Conservation (phyloP, 2,329 filamentous ascomycete species). For the Pseudogymnoascus sp. region DNA sequence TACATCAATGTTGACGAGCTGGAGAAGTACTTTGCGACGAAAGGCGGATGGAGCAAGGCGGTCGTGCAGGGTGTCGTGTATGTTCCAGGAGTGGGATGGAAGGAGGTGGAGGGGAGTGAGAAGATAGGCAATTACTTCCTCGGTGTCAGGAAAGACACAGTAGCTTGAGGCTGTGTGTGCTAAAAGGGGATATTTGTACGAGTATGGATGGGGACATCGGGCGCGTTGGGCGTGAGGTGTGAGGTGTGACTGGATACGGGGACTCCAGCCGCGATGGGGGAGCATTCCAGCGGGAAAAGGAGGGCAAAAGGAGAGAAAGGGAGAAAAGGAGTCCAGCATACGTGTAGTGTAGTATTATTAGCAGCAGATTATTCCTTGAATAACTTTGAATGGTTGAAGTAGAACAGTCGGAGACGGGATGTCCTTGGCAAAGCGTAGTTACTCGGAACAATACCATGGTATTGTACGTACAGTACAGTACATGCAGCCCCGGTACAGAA, state of each 20-base stretch:
- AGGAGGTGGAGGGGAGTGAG: constrained; percentile 71
- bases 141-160: constrained; percentile 55
- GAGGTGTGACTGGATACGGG: constrained; percentile 11
- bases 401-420: not conserved
- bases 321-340: constrained; percentile 3
- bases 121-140: constrained; percentile 95
- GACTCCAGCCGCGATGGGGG: not conserved
- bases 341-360: not conserved
- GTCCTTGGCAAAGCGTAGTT: not conserved
- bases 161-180: not conserved
- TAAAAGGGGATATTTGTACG: not conserved
- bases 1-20: constrained; percentile 87
- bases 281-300: constrained; percentile 3
- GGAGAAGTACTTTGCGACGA: constrained; percentile 45
- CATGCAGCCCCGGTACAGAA: not conserved
- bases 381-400: not conserved
- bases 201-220: not conserved
- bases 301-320: not conserved
- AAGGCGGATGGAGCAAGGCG: constrained; percentile 52
- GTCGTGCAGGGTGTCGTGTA: constrained; percentile 77
- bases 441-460: not conserved
- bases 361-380: constrained; percentile 7
- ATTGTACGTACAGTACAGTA: not conserved
- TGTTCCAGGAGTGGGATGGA: constrained; percentile 86
- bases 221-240: constrained; percentile 9